A percentile compares a stretch with the other conserved stretches of the same genome.
These are phyloP conservation scores for Bryoglossum gracile DNA, from an alignment of 495 filamentous ascomycete genomes.

Conservation along the genomic window DNA sequence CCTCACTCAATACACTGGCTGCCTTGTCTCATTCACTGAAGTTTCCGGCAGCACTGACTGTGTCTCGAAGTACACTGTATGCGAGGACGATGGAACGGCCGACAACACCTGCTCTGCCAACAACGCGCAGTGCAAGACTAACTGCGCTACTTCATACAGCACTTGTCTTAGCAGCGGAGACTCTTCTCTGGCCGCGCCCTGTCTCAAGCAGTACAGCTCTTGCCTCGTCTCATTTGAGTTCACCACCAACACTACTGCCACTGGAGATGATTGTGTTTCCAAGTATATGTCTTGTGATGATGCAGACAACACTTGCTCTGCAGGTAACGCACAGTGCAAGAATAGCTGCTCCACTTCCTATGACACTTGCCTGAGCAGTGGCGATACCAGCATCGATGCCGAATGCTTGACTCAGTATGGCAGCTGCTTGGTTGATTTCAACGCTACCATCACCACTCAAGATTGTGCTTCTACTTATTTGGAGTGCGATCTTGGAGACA, in stretches of 20 bases:
- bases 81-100: constrained; percentile 1
- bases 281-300: constrained; percentile 2
- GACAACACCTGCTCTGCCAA: constrained; percentile 5
- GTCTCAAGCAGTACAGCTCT: constrained; percentile 3
- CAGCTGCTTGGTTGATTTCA: neutral
- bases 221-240: neutral
- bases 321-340: constrained; percentile 5
- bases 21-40: neutral
- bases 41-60: neutral
- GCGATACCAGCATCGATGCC: neutral
- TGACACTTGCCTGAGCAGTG: constrained; percentile 1
- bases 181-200: neutral
- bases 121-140: constrained; percentile 5
- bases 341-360: constrained; percentile 1
- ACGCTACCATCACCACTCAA: neutral
- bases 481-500: neutral
- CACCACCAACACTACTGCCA: constrained; percentile 1
- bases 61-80: constrained; percentile 4
- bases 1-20: constrained; percentile 1
- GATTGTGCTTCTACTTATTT: constrained; percentile 1
- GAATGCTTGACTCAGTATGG: constrained; percentile 1
- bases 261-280: constrained; percentile 1
- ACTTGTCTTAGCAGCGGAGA: constrained; percentile 1
- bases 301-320: neutral
- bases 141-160: constrained; percentile 5